Conservation (phyloP, 371 early-diverging fungal genomes). For the Nematocida minor region DNA sequence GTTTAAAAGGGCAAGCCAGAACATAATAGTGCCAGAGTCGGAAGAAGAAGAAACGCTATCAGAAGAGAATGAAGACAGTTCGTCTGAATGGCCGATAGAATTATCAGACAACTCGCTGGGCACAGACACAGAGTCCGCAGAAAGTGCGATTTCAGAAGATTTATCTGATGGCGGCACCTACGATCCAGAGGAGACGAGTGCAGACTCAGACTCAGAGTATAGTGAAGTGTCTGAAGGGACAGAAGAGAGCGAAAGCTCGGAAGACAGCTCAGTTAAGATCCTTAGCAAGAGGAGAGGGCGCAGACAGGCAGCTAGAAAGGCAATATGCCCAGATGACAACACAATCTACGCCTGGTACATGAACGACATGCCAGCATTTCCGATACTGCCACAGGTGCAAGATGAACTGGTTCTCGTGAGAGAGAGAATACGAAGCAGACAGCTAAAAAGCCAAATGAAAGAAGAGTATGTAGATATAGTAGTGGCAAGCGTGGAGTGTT, state of each 20-base stretch:
- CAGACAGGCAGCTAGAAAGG: conserved; percentile 8
- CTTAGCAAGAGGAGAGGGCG: conserved; percentile 3
- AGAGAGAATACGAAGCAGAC: neutral
- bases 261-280: neutral
- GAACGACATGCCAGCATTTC: neutral
- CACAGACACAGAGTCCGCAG: neutral
- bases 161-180: neutral
- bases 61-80: neutral
- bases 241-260: neutral
- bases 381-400: neutral
- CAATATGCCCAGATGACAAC: neutral
- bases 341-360: neutral
- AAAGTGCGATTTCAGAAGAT: neutral
- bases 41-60: conserved; percentile 5
- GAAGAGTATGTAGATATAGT: neutral
- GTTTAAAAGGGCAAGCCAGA: neutral
- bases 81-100: neutral
- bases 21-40: conserved; percentile 17
- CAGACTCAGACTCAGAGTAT: neutral
- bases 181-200: neutral
- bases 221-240: neutral
- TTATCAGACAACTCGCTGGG: neutral
- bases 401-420: neutral
- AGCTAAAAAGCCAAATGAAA: neutral
- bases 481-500: neutral